Conservation (phyloP, 2,329 filamentous ascomycete genomes). For the Knufia fluminis region DNA sequence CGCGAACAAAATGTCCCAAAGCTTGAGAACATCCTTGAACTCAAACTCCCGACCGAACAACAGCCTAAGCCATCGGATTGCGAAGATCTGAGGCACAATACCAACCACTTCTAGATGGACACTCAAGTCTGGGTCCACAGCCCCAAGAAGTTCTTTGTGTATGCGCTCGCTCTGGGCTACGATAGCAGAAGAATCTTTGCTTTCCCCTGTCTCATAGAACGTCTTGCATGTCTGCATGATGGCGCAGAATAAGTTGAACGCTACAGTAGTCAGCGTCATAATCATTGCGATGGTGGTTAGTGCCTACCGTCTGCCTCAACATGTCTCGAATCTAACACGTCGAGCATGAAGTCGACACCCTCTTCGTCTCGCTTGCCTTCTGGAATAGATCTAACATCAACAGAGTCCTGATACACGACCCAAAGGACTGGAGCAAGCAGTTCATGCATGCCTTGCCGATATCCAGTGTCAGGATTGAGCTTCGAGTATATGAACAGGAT, state of each 20-base stretch:
- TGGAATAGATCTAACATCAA: conserved; percentile 42
- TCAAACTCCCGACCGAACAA: conserved; percentile 90
- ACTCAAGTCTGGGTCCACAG: conserved; percentile 74
- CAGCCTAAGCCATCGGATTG: conserved; percentile 91
- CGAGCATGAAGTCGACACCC: conserved; percentile 42
- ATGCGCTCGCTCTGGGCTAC: conserved; percentile 78
- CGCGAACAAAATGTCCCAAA: conserved; percentile 90
- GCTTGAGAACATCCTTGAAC: conserved; percentile 68
- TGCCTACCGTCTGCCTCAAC: conserved; percentile 66
- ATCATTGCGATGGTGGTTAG: too few relatives aligned
- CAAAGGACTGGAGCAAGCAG: conserved; percentile 81
- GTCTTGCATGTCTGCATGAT: conserved; percentile 80
- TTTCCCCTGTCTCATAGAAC: conserved; percentile 69
- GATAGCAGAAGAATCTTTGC: conserved; percentile 55
- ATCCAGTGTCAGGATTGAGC: conserved; percentile 74
- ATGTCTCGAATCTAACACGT: conserved; percentile 61
- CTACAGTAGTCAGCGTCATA: too few relatives aligned
- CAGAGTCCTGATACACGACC: conserved; percentile 71
- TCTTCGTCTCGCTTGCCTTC: conserved; percentile 34
- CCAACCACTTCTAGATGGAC: conserved; percentile 73
- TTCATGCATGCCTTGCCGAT: conserved; percentile 99
- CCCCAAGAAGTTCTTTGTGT: conserved; percentile 69
- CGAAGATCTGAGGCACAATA: conserved; percentile 89
- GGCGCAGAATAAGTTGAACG: conserved; percentile 69
- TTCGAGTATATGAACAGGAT: conserved; percentile 94